These are phyloP conservation scores for Aspergillus pseudoterreus DNA, from an alignment of 2,329 filamentous ascomycete species.

Conservation along the genomic window DNA sequence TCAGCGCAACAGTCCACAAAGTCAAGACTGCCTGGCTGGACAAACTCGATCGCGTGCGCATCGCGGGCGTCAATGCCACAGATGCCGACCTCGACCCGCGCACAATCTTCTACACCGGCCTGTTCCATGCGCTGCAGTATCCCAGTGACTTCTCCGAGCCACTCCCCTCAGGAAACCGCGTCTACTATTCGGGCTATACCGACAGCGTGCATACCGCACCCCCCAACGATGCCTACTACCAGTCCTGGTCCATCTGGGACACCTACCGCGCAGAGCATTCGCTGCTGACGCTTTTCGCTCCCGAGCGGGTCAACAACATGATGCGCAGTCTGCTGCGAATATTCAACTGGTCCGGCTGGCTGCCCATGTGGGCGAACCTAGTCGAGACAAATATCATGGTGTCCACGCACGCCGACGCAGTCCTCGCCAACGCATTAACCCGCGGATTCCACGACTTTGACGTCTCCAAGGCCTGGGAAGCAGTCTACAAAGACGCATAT, in stretches of 20 bases:
- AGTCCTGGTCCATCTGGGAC: conserved; percentile 52
- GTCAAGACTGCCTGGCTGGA: conserved; percentile 45
- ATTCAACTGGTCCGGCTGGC: conserved; percentile 45
- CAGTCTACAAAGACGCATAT: conserved; percentile 45
- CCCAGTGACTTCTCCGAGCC: conserved; percentile 49
- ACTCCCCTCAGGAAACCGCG: conserved; percentile 22
- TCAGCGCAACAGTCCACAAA: conserved; percentile 39
- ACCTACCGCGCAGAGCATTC: conserved; percentile 49
- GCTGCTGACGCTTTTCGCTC: conserved; percentile 44
- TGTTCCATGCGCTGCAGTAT: conserved; percentile 48
- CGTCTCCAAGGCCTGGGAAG: conserved; percentile 42
- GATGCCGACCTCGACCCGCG: conserved; percentile 41
- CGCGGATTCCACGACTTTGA: conserved; percentile 44
- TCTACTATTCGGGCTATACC: conserved; percentile 48
- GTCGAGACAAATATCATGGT: conserved; percentile 53
- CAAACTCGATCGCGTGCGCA: conserved; percentile 42
- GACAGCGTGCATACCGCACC: conserved; percentile 38
- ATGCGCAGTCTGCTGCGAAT: conserved; percentile 46
- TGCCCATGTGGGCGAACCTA: conserved; percentile 50
- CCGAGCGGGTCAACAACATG: conserved; percentile 47
- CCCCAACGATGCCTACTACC: conserved; percentile 46
- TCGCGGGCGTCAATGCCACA: conserved; percentile 43
- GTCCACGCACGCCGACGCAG: conserved; percentile 47
- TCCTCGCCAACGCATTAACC: conserved; percentile 46
- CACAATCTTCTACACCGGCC: conserved; percentile 45